Evolutionary conservation across 306 rosid genomes (phyloP).

Genomic region (Glycine latifolia): DNA sequence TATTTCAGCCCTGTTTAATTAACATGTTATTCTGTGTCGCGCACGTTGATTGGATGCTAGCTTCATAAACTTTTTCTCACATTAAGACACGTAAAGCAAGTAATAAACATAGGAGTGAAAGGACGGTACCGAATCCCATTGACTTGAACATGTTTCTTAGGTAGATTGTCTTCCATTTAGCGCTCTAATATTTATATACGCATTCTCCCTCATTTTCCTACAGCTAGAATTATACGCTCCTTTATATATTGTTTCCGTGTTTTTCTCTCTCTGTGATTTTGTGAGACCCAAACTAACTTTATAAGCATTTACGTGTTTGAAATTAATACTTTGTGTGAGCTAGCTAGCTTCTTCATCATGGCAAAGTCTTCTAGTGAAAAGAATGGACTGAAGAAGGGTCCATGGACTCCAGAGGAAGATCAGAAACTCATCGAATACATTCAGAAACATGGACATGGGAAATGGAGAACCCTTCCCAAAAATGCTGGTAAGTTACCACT

Average conservation of each 20-base stretch:
- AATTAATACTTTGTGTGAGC: no score
- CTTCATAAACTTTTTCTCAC: conserved; percentile 14
- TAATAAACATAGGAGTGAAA: conserved; percentile 37
- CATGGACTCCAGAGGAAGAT: conserved; percentile 82
- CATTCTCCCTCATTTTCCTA: conserved; percentile 41
- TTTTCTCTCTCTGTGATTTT: background rate
- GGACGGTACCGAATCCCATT: conserved; percentile 75
- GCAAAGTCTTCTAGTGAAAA: conserved; percentile 54
- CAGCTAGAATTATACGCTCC: background rate
- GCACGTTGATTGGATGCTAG: background rate
- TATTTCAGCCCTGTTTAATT: conserved; percentile 22
- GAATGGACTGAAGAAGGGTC: conserved; percentile 72
- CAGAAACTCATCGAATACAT: conserved; percentile 62
- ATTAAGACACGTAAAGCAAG: conserved; percentile 53
- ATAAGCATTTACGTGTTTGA: background rate
- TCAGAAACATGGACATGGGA: conserved; percentile 69
- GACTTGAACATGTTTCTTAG: conserved; percentile 56
- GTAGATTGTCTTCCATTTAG: conserved; percentile 32
- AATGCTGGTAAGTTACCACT: conserved; percentile 61
- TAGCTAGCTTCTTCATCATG: conserved; percentile 45
- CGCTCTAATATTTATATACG: conserved; percentile 44
- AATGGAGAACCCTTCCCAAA: conserved; percentile 74
- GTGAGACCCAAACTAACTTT: background rate
- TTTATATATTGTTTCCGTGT: background rate
- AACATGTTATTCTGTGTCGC: background rate